Evolutionary conservation across 192 early-diverging fungal genomes (phyloP).

Genomic region (Coemansia sp.): DNA sequence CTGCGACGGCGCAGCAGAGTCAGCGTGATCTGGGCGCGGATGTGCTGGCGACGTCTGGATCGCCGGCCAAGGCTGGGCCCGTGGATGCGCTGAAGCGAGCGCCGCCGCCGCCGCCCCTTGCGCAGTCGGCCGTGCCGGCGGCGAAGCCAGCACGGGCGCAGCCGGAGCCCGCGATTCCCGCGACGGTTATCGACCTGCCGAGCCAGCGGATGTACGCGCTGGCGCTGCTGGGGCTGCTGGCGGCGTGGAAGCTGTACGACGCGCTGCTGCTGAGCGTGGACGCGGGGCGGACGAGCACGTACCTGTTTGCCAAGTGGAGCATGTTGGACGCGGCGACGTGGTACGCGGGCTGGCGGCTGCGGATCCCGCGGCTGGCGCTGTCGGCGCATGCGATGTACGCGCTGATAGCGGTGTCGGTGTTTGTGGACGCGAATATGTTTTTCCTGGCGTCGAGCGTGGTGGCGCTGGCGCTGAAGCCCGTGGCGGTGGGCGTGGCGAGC

Average conservation of each 20-base stretch:
- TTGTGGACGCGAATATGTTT: constrained; percentile 42
- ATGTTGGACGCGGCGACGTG: constrained; percentile 25
- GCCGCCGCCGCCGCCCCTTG: neutral
- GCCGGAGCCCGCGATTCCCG: constrained; percentile 23
- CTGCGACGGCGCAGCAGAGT: neutral
- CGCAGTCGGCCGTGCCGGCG: neutral
- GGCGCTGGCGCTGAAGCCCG: constrained; percentile 37
- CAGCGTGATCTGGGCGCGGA: constrained; percentile 2
- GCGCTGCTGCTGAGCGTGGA: constrained; percentile 15
- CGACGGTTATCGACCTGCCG: constrained; percentile 30
- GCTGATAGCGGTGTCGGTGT: constrained; percentile 13
- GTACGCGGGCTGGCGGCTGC: constrained; percentile 31
- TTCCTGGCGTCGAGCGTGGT: constrained; percentile 37
- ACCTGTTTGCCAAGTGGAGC: constrained; percentile 43
- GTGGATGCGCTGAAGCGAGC: neutral
- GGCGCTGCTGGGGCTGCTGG: constrained; percentile 11
- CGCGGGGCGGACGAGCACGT: constrained; percentile 17
- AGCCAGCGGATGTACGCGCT: constrained; percentile 46
- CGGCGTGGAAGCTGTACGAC: constrained; percentile 46
- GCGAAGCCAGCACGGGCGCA: constrained; percentile 1
- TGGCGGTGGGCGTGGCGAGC: constrained; percentile 33
- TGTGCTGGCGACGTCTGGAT: constrained; percentile 4
- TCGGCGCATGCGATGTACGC: constrained; percentile 7
- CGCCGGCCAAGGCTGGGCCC: constrained; percentile 4
- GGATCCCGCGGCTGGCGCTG: constrained; percentile 27